A percentile compares a stretch with the other conserved stretches of the same genome.
Conservation (phyloP, 2,329 filamentous ascomycete genomes). For the Colletotrichum sp. region DNA sequence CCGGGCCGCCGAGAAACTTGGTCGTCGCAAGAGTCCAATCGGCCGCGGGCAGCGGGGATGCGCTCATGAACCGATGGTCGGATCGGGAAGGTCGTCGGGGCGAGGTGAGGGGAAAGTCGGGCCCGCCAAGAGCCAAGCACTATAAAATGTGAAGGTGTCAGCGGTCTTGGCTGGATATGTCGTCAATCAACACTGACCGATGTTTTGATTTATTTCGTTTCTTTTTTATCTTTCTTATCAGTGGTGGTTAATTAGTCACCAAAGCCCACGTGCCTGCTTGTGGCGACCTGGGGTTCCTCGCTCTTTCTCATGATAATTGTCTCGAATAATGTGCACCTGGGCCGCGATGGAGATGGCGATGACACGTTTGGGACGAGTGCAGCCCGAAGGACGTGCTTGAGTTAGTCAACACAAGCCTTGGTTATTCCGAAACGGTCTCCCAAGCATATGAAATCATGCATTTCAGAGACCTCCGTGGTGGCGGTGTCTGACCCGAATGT, state of each 20-base stretch:
- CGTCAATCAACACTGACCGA: neutral
- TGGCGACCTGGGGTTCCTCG: too few species aligned
- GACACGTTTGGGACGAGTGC: too few species aligned
- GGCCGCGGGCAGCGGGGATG: neutral
- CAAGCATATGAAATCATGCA: too few species aligned
- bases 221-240: neutral
- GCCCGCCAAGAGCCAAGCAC: constrained; percentile 18
- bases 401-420: too few species aligned
- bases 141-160: neutral
- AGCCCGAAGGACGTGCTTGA: too few species aligned
- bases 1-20: constrained; percentile 3
- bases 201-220: neutral
- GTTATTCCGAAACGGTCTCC: too few species aligned
- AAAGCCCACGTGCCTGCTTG: neutral
- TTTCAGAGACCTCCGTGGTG: too few species aligned
- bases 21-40: neutral
- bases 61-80: neutral
- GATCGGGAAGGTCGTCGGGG: constrained; percentile 17
- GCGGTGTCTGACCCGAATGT: too few species aligned
- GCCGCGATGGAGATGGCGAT: too few species aligned
- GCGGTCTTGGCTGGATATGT: neutral
- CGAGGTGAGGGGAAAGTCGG: constrained; percentile 10
- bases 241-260: neutral
- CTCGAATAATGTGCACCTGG: too few species aligned
- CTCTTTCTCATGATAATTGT: too few species aligned